Evolutionary conservation across 495 filamentous ascomycete genomes (phyloP).

Genomic region (Xylaria castorea): DNA sequence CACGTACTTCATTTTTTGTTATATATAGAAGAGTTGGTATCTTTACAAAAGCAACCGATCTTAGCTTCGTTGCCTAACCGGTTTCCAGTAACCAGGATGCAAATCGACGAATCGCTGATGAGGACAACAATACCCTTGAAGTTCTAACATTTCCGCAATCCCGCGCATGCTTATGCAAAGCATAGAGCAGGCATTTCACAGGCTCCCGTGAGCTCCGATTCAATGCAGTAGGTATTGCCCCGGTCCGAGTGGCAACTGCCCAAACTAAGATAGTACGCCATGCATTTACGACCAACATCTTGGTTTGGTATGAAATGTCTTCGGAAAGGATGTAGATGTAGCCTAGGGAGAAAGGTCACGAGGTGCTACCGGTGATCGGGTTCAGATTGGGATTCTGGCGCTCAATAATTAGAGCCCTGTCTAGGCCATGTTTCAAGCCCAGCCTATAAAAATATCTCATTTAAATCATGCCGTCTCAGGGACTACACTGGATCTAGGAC

Average conservation of each 20-base stretch:
- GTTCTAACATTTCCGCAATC: background rate
- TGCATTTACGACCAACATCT: background rate
- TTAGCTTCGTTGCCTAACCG: slow-evolving; percentile 1
- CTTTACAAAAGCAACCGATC: background rate
- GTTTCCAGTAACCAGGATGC: background rate
- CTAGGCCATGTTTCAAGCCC: slow-evolving; percentile 15
- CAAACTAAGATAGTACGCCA: slow-evolving; percentile 1
- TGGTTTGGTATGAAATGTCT: background rate
- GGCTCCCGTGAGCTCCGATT: slow-evolving; percentile 4
- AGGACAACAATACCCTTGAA: background rate
- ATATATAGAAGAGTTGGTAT: background rate
- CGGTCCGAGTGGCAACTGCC: background rate
- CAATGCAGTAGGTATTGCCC: background rate
- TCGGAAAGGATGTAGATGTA: background rate
- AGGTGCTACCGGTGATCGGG: slow-evolving; percentile 1
- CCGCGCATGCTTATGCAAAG: slow-evolving; percentile 10
- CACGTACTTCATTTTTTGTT: background rate
- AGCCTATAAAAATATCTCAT: slow-evolving; percentile 20
- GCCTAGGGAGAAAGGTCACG: background rate
- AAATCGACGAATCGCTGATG: background rate
- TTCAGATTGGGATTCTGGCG: slow-evolving; percentile 3
- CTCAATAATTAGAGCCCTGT: slow-evolving; percentile 10
- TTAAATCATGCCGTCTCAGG: slow-evolving; percentile 3
- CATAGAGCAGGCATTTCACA: background rate
- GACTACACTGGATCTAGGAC: background rate